Conservation (phyloP, 75 land plant species). For the Pinus tabuliformis region DNA sequence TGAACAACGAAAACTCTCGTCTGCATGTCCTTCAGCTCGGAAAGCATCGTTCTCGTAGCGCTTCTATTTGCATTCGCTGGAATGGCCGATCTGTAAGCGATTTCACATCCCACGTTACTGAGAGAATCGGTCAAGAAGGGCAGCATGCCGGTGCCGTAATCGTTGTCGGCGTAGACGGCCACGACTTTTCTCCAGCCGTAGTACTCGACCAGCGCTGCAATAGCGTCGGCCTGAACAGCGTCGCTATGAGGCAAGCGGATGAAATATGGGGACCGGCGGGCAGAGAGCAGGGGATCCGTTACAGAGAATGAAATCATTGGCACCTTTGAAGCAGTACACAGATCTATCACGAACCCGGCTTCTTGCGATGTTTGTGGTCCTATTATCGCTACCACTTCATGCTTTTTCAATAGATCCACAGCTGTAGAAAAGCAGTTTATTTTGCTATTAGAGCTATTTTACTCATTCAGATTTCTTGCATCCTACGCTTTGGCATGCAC, state of each 20-base stretch:
- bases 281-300: constrained; percentile 39
- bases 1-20: constrained; percentile 60
- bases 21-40: constrained; percentile 41
- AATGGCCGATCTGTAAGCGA: constrained; percentile 43
- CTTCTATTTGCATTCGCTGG: constrained; percentile 22
- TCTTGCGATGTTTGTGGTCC: constrained; percentile 44
- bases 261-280: neutral
- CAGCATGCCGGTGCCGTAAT: constrained; percentile 42
- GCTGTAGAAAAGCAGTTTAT: neutral
- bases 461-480: no score
- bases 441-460: no score
- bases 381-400: constrained; percentile 28
- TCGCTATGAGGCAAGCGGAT: constrained; percentile 24
- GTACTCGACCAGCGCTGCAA: neutral
- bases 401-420: no score
- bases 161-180: constrained; percentile 44
- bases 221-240: constrained; percentile 36
- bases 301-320: constrained; percentile 51
- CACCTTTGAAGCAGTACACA: constrained; percentile 41
- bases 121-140: constrained; percentile 48
- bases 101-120: constrained; percentile 18
- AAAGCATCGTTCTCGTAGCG: constrained; percentile 22
- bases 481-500: no score
- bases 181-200: constrained; percentile 19
- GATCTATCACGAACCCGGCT: constrained; percentile 23